Evolutionary conservation across 345 rosid genomes (phyloP), one percentile per base, ranked within the genome.

Genomic region (Moricandia arvensis): DNA sequence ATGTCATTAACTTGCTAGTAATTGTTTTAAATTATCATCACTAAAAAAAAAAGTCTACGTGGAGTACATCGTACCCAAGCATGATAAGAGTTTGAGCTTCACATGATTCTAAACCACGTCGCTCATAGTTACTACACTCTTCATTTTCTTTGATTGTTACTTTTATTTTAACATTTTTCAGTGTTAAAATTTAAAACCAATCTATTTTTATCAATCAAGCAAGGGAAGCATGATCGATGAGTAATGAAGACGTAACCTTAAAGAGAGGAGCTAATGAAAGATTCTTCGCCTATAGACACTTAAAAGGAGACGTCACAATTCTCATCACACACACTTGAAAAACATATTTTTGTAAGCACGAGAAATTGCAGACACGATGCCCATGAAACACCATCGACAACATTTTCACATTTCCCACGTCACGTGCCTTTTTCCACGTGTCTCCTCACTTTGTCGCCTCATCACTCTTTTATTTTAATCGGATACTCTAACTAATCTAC

Each of bases 341-440:
- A 64, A 21, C 71, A 71, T 77, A 45, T 71, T 54, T 71, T 59
- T 57, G 72, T n/a, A 77, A 71, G 62, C 80, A 77, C 76, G 72
- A 77, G 76, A 71, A 61, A 57, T 26, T 76, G 70, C 75, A 70
- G 62, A 58, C 74, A 71, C 74, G 7, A 43, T 31, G 63, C 35
- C 16, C 73, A 1, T 55, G 13, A 68, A 24, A 43, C 75, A 43
- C 30, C 49, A 37, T 69, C 79, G 63, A 68, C 69, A 51, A 61
- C 57, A 62, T 76, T 68, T 74, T 31, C 74, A 31, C 68, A 55
- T 76, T 71, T 61, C 80, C 75, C 75, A 77, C 54, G 80, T 64
- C 80, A 77, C 66, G 76, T 77, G 71, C 80, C 75, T 77, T 77
- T 76, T 77, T 70, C 80, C 75, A 76, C 80, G 80, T 77, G 80